Conservation (phyloP, 495 filamentous ascomycete genomes). For the Penicillium odoratum region DNA sequence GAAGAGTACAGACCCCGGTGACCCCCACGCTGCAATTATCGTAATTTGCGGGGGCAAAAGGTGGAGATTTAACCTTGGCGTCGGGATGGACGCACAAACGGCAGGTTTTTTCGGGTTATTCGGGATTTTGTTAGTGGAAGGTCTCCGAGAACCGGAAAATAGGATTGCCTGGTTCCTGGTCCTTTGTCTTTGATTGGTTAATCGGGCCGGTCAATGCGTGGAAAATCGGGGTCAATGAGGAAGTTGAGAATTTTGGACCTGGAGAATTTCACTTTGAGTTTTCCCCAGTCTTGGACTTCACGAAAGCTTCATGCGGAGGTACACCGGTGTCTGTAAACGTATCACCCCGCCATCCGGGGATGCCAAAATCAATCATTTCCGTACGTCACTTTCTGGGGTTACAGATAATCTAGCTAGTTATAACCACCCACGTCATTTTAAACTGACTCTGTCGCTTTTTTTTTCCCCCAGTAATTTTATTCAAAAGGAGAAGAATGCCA, state of each 20-base stretch:
- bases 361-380: background rate
- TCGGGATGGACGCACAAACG: slow-evolving; percentile 7
- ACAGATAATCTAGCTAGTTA: background rate
- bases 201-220: slow-evolving; percentile 11
- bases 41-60: slow-evolving; percentile 17
- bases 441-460: background rate
- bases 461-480: background rate
- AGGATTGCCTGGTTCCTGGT: background rate
- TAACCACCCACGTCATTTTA: background rate
- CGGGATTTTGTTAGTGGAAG: background rate
- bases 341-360: background rate
- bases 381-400: background rate
- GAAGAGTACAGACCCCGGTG: slow-evolving; percentile 12
- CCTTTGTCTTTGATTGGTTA: slow-evolving; percentile 4
- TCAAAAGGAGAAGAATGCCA: background rate
- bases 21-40: slow-evolving; percentile 22
- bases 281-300: too few relatives aligned
- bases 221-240: slow-evolving; percentile 9
- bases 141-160: slow-evolving; percentile 11
- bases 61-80: slow-evolving; percentile 14
- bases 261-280: too few relatives aligned
- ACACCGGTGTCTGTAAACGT: background rate
- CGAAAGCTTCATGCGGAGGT: background rate
- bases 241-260: background rate
- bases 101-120: slow-evolving; percentile 6